Evolutionary conservation across 441 rosid species (phyloP), one percentile per base, ranked within the genome.

Genomic region (Gossypium schwendimanii): DNA sequence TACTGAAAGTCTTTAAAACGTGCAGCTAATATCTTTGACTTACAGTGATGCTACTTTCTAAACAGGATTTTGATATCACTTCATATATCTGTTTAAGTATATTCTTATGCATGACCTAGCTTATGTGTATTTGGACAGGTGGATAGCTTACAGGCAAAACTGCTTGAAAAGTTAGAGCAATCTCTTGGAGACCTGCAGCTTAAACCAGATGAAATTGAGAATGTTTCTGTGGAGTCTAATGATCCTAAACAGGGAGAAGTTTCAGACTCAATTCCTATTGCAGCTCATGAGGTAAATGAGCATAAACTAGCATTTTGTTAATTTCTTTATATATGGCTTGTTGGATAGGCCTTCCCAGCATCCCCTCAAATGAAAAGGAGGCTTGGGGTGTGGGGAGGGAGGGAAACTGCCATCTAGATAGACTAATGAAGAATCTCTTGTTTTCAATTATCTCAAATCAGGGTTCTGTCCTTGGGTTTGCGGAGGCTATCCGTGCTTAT

Each of bases 81-180:
- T 45, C 24, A 0, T 39, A 9, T 58, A 41, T 69, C 52, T 52
- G 14, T 66, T 66, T 82, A 18, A 50, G 70, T 8, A 36, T 36
- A 26, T 62, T n/a, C 31, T 41, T 70, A 62, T 24, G 59, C 65
- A 57, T 71, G 49, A 72, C 18, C 68, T 62, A 55, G 6, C 63
- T 60, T 75, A 79, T 28, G 52, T 72, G 49, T 45, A 47, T 76
- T 77, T 78, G 83, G 62, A 73, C 89, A 95, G 99, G 90, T 95
- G 73, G 95, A 93, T 66, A 89, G 79, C 81, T 85, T 95, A 78
- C 86, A 95, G 85, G 94, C 77, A 78, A 90, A 86, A 81, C 86
- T 95, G 69, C 86, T 95, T 67, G 97, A 93, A 75, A 95, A 93
- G 86, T 80, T 93, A 76, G 92, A 95, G 80, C 96, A 91, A 70